Evolutionary conservation across 2,329 filamentous ascomycete species (phyloP), one percentile per base, ranked within the genome.

Genomic region (Colletotrichum paranaense): DNA sequence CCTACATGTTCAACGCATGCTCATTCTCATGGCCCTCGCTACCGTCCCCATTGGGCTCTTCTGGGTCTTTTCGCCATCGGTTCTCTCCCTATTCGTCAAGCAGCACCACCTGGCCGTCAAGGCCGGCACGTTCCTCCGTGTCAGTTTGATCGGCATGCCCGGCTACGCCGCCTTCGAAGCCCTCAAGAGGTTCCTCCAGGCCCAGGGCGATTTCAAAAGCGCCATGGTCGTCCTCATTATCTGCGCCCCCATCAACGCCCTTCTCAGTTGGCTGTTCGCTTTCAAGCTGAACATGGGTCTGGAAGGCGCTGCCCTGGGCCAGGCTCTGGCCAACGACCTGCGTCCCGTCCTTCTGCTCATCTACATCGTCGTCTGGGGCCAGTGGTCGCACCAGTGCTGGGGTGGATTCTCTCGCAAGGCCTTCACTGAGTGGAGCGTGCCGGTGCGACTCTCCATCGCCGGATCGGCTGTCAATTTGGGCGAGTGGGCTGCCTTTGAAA

Each of bases 131-230:
- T 90, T 88, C 69, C 76, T 90, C 42, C 81, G 83, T 4, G 82
- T 87, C 42, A 84, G 86, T 53, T 79, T 89, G 2, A 77, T 88
- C 7, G 87, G 88, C 0, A 80, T 88, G 1, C 88, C 88, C 1
- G 88, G 87, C 3, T 90, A 89, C 67, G 87, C 86, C 1, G 83
- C 83, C 3, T 90, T 90, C 35, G 88, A 90, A 74, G 86, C 86
- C 0, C 81, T 86, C 1, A 90, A 90, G 76, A 82, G 88, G 0
- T 89, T 89, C 74, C 82, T 89, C 3, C 88, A 90, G 76, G 86
- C 88, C 0, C 88, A 90, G 74, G 88, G 88, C 1, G 81, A 88
- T 38, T 89, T 89, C 79, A 85, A 84, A 42, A 86, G 85, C 1
- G 86, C 84, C 16, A 82, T 88, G 76, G 80, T 82, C 9, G 82